phyloP scores from a whole-genome alignment of 129 eudicot genomes.

The Arctium lappa region DNA sequence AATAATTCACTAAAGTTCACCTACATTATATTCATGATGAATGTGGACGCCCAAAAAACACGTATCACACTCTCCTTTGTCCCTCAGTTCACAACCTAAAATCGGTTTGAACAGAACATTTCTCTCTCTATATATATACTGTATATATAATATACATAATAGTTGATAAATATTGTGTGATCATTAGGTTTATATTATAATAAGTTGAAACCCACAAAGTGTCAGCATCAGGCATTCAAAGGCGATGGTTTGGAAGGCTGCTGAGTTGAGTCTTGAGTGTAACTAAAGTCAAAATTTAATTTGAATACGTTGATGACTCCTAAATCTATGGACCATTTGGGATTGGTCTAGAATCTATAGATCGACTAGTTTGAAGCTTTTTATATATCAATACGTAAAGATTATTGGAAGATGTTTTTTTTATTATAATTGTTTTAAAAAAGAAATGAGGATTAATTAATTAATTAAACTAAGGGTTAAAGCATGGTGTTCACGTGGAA shows the following conservation, averaged over 20 bases:
- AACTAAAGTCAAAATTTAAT: not conserved
- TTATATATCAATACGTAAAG: not conserved
- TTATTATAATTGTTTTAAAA: not conserved
- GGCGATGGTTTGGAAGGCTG: not conserved
- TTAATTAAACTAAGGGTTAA: conserved; percentile 7
- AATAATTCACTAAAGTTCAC: too few species aligned
- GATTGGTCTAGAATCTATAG: not conserved
- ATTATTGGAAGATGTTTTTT: not conserved
- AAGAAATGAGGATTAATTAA: not conserved
- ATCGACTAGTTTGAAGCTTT: not conserved
- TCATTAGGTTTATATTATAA: not conserved
- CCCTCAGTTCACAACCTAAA: too few species aligned
- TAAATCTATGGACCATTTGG: not conserved
- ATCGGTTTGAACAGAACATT: too few species aligned
- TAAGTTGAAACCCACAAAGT: not conserved
- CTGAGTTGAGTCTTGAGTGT: not conserved
- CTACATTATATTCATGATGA: too few species aligned
- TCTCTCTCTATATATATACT: too few species aligned
- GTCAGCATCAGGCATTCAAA: not conserved
- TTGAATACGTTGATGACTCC: not conserved
- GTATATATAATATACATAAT: too few species aligned
- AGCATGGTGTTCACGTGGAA: conserved; percentile 58
- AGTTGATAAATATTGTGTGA: too few species aligned
- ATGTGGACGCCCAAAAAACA: too few species aligned
- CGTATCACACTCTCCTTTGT: too few species aligned